Evolutionary conservation across 805 yeast genomes (phyloP), one percentile per base, ranked within the genome.

Genomic region (Candida patagonica): DNA sequence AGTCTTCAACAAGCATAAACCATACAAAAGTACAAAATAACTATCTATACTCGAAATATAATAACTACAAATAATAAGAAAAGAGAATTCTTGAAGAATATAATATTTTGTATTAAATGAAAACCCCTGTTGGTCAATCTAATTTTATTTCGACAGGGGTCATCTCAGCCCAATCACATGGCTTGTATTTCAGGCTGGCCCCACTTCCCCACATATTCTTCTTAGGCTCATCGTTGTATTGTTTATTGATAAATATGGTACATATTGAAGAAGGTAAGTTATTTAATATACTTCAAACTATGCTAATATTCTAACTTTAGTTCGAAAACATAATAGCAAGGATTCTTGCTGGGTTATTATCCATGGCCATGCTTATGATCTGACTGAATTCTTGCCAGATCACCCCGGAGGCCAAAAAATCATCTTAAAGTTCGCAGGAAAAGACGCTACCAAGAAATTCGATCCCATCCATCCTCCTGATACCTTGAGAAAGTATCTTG

Each of bases 401-500:
- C 83, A 76, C 50, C 83, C 83, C 8, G 83, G 83, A 24, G 83
- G 83, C 3, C 52, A 68, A 15, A 66, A 63, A 4, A 69, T 76
- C 40, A 73, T 76, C 26, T 57, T 72, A 41, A 73, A 72, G 53
- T 76, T 60, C 29, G 71, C 70, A n/a, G 92, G 92, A 10, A 76
- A 72, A 43, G 86, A 82, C 51, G 94, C 89, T 8, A 80, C 92
- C 6, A 78, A 80, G 51, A 76, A 84, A 7, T 89, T 86, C 55
- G 84, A 80, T 43, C 95, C 95, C 15, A 70, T 89, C 44, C 98
- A 89, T 60, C 92, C 97, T 0, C 74, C 80, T n/a, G 95, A 87
- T 51, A 81, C 85, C 5, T 67, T 89, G 40, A 77, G 74, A 27
- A 75, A 76, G 51, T 74, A 67, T 55, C 63, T 82, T 26, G 72